A percentile compares a stretch with the other conserved stretches of the same genome.
phyloP scores from a whole-genome alignment of 1,284 basidiomycete species.

The Irpex sp. region DNA sequence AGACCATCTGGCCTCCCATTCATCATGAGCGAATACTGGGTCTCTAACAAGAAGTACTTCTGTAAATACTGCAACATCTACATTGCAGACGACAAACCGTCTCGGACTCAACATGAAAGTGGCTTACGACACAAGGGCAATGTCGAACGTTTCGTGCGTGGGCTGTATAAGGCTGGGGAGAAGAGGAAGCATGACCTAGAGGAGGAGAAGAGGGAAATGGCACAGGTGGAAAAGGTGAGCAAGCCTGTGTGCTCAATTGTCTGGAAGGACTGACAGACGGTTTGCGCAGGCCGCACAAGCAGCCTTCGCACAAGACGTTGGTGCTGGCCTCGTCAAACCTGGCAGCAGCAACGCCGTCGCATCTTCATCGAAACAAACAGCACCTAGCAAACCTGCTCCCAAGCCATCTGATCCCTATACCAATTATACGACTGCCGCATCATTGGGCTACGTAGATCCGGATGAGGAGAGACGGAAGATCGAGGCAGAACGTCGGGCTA shows the following conservation, averaged over 20 bases:
- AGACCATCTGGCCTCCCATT: not conserved
- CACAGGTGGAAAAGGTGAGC: conserved; percentile 76
- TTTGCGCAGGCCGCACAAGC: conserved; percentile 61
- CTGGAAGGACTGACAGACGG: not conserved
- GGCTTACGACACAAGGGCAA: conserved; percentile 94
- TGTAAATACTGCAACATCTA: conserved; percentile 90
- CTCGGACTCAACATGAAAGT: conserved; percentile 88
- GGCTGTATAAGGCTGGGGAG: conserved; percentile 92
- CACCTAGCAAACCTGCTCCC: conserved; percentile 37
- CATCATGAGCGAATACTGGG: conserved; percentile 82
- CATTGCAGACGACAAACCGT: conserved; percentile 92
- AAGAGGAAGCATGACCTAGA: conserved; percentile 83
- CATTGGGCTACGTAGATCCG: conserved; percentile 75
- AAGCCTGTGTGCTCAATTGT: not conserved
- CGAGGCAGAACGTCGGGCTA: conserved; percentile 54
- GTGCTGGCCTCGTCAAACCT: conserved; percentile 58
- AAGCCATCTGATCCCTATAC: conserved; percentile 71
- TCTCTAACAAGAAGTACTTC: conserved; percentile 79
- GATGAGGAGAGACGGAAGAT: conserved; percentile 58
- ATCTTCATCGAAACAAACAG: conserved; percentile 33
- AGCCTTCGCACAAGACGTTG: conserved; percentile 71
- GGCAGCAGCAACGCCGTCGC: conserved; percentile 26
- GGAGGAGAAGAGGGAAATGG: conserved; percentile 86
- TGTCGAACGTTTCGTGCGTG: conserved; percentile 86
- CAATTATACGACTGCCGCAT: conserved; percentile 85